These are phyloP conservation scores for Stephanodiscus triporus DNA, from an alignment of 108 stramenopile species.

Conservation along the genomic window DNA sequence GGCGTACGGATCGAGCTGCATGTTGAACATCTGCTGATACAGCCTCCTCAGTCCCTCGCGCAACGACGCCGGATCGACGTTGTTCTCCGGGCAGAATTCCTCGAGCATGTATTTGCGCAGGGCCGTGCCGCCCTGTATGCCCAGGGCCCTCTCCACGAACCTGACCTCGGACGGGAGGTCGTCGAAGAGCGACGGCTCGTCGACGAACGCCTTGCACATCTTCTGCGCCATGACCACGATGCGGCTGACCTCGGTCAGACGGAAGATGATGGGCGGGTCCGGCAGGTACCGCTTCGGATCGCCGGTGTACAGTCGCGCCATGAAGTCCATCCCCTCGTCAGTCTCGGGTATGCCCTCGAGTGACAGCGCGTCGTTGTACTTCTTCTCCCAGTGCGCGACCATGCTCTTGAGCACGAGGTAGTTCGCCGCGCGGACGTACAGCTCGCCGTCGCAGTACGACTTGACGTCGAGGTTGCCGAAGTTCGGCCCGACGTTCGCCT, in stretches of 20 bases:
- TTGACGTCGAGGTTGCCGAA: constrained; percentile 81
- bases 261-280: constrained; percentile 77
- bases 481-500: constrained; percentile 77
- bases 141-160: constrained; percentile 73
- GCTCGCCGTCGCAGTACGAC: constrained; percentile 60
- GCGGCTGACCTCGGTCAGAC: constrained; percentile 68
- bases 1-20: constrained; percentile 88
- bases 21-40: constrained; percentile 73
- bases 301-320: constrained; percentile 54
- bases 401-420: constrained; percentile 88
- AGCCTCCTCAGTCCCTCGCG: constrained; percentile 79
- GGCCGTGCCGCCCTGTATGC: constrained; percentile 77
- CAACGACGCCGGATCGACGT: constrained; percentile 67
- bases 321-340: constrained; percentile 41
- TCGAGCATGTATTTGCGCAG: constrained; percentile 76
- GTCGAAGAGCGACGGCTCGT: constrained; percentile 55
- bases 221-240: constrained; percentile 80
- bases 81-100: constrained; percentile 78
- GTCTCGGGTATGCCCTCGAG: constrained; percentile 61
- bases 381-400: constrained; percentile 89
- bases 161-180: constrained; percentile 77
- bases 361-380: constrained; percentile 74
- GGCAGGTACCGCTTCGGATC: constrained; percentile 83
- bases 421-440: constrained; percentile 76
- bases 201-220: constrained; percentile 75